Conservation (phyloP, 1,139 yeast species). For the Hanseniaspora sp. region DNA sequence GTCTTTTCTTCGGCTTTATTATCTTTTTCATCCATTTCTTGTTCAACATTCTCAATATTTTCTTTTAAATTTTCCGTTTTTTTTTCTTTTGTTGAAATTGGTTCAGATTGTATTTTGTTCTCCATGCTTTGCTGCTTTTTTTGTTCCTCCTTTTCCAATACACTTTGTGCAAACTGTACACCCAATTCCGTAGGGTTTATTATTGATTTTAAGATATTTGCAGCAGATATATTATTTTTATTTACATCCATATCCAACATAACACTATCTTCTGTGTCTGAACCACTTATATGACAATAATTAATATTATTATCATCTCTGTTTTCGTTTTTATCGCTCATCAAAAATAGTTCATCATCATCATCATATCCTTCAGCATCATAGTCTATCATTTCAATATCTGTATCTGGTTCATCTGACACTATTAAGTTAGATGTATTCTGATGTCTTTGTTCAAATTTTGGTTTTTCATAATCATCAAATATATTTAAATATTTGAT, state of each 20-base stretch:
- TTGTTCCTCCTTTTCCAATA: slow-evolving; percentile 1
- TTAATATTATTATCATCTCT: not conserved
- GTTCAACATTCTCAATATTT: not conserved
- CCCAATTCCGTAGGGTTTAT: slow-evolving; percentile 14
- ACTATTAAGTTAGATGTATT: not conserved
- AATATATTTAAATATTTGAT: slow-evolving; percentile 2
- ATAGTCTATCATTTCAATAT: not conserved
- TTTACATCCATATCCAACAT: not conserved
- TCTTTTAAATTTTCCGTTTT: not conserved
- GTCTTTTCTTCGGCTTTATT: not conserved
- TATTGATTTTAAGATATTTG: slow-evolving; percentile 1
- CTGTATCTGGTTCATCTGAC: not conserved
- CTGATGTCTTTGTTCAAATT: not conserved
- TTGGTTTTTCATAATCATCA: not conserved
- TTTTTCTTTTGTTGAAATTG: not conserved
- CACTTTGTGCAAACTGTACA: slow-evolving; percentile 7
- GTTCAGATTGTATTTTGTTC: not conserved
- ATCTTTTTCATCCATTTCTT: not conserved
- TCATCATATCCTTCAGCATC: not conserved
- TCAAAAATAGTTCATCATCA: not conserved
- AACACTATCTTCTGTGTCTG: not conserved
- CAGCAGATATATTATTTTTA: not conserved
- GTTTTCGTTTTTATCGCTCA: not conserved
- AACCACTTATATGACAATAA: not conserved
- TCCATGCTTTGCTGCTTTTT: not conserved